A percentile compares a stretch with the other conserved stretches of the same genome.
These are phyloP conservation scores for Gentiana dahurica DNA, from an alignment of 257 asterid genomes.

Conservation along the genomic window DNA sequence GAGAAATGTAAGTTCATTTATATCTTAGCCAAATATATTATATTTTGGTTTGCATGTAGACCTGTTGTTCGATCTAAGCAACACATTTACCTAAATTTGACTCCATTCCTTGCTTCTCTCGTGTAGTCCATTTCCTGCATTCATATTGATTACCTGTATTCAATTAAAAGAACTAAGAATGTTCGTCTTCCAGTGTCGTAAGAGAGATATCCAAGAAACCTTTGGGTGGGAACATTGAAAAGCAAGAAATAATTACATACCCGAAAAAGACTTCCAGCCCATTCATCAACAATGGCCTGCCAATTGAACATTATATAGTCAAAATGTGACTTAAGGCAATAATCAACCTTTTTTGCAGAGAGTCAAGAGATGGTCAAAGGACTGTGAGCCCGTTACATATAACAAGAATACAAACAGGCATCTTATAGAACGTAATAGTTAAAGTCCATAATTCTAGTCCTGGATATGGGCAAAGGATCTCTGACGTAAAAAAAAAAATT, in stretches of 20 bases:
- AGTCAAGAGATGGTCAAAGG: neutral
- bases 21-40: no score
- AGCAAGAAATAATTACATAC: slow-evolving; percentile 36
- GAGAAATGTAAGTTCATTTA: no score
- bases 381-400: neutral
- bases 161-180: slow-evolving; percentile 93
- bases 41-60: neutral
- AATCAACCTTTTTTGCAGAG: neutral
- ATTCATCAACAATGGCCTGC: slow-evolving; percentile 90
- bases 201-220: neutral
- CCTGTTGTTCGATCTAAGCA: neutral
- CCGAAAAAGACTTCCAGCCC: slow-evolving; percentile 99
- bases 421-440: neutral
- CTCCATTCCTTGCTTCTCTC: slow-evolving; percentile 80
- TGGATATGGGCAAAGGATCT: neutral
- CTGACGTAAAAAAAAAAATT: neutral
- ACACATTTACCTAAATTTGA: slow-evolving; percentile 60
- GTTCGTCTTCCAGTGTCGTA: slow-evolving; percentile 31
- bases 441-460: neutral
- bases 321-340: neutral
- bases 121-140: slow-evolving; percentile 99
- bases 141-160: slow-evolving; percentile 96
- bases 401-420: neutral
- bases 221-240: slow-evolving; percentile 8
- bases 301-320: slow-evolving; percentile 16